phyloP scores from a whole-genome alignment of 768 basidiomycete species.

The Termitomyces titanicus region DNA sequence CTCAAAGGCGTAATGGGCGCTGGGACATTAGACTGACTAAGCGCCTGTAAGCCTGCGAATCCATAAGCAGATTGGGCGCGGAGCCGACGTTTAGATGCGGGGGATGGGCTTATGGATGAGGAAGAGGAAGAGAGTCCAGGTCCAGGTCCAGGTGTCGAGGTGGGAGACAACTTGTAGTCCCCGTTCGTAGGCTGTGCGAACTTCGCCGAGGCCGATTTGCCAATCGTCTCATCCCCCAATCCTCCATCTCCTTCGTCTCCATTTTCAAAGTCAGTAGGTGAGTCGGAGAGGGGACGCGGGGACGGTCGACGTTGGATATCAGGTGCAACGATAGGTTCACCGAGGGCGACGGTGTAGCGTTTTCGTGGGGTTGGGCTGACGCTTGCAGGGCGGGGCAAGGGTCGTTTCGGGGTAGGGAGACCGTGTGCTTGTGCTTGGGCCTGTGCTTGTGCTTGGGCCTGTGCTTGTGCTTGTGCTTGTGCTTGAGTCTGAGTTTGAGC shows the following conservation, averaged over 20 bases:
- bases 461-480: not conserved
- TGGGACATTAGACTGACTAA: conserved; percentile 16
- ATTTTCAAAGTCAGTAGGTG: conserved; percentile 20
- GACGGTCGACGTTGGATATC: conserved; percentile 13
- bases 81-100: conserved; percentile 29
- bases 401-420: conserved; percentile 41
- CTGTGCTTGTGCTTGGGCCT: not conserved
- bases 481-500: not conserved
- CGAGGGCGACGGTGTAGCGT: conserved; percentile 83
- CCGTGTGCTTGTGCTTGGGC: conserved; percentile 14
- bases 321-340: conserved; percentile 59
- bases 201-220: conserved; percentile 43
- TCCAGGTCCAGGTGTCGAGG: not conserved
- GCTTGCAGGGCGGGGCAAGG: conserved; percentile 44
- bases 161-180: conserved; percentile 20
- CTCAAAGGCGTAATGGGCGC: conserved; percentile 31
- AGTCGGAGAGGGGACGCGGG: conserved; percentile 30
- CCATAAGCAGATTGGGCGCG: conserved; percentile 63
- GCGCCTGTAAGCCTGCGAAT: conserved; percentile 29
- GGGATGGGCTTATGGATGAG: conserved; percentile 22
- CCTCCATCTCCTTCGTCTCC: conserved; percentile 37
- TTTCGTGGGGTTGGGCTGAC: conserved; percentile 77
- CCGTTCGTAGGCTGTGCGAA: conserved; percentile 13
- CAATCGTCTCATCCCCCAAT: conserved; percentile 59
- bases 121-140: not conserved